Evolutionary conservation across 495 filamentous ascomycete genomes (phyloP).

Genomic region (Podospora fimiseda): DNA sequence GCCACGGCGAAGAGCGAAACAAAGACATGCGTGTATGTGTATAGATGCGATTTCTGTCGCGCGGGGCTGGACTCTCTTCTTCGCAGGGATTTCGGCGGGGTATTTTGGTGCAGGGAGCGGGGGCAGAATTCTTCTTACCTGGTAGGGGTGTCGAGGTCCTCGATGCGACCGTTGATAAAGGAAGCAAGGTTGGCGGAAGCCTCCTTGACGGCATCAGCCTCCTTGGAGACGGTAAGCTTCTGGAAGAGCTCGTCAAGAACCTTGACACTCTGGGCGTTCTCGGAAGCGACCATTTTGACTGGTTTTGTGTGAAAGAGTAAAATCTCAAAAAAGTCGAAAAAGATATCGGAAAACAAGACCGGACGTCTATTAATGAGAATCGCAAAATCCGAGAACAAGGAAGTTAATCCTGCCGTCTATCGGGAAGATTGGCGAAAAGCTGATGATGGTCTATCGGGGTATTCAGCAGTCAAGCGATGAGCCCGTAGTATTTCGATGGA

Average conservation of each 20-base stretch:
- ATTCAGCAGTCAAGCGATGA: conserved; percentile 17
- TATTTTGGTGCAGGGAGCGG: background rate
- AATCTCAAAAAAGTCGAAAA: conserved; percentile 1
- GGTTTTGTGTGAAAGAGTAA: conserved; percentile 13
- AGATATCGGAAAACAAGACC: conserved; percentile 6
- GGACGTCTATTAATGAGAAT: conserved; percentile 11
- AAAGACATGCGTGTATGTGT: too few relatives aligned
- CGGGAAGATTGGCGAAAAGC: conserved; percentile 8
- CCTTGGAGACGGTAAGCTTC: conserved; percentile 48
- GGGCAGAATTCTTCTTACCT: conserved; percentile 35
- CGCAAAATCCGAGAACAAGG: conserved; percentile 12
- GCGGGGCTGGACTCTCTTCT: too few relatives aligned
- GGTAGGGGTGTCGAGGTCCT: conserved; percentile 44
- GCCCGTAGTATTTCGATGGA: conserved; percentile 36
- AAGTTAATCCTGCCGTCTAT: conserved; percentile 27
- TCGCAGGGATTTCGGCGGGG: too few relatives aligned
- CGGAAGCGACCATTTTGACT: conserved; percentile 30
- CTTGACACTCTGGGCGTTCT: conserved; percentile 47
- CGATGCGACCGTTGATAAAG: conserved; percentile 48
- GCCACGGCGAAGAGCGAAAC: background rate
- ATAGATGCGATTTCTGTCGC: too few relatives aligned
- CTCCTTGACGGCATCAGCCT: conserved; percentile 44
- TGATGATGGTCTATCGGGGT: conserved; percentile 22
- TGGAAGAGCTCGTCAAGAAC: conserved; percentile 47
- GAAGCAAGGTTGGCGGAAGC: conserved; percentile 39